phyloP scores from a whole-genome alignment of 1,284 basidiomycete species.

The Nidula niveotomentosa region DNA sequence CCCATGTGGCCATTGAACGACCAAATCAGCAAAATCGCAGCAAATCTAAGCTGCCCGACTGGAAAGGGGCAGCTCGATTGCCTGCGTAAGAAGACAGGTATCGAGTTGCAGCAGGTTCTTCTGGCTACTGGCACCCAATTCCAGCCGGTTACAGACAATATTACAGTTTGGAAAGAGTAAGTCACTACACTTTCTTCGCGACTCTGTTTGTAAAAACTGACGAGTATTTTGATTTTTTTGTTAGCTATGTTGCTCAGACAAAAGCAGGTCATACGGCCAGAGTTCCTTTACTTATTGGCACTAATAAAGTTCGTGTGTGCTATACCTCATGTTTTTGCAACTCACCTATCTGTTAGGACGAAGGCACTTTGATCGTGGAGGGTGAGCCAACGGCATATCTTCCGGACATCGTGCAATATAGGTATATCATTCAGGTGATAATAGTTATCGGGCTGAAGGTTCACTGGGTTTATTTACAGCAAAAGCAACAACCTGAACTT shows the following conservation, averaged over 20 bases:
- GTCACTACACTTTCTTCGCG: constrained; percentile 6
- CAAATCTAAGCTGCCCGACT: constrained; percentile 33
- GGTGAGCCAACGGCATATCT: constrained; percentile 41
- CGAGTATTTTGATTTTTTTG: not conserved
- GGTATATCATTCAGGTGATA: too few species aligned
- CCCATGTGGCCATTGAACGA: constrained; percentile 40
- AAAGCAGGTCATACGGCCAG: constrained; percentile 32
- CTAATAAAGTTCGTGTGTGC: constrained; percentile 28
- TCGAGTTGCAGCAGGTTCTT: constrained; percentile 27
- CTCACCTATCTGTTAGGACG: constrained; percentile 25
- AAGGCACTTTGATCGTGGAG: constrained; percentile 41
- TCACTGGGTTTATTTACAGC: constrained; percentile 15
- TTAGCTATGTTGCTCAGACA: constrained; percentile 33
- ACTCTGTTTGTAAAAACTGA: not conserved
- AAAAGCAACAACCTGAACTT: constrained; percentile 43
- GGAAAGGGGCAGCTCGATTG: constrained; percentile 34
- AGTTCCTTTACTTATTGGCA: constrained; percentile 39
- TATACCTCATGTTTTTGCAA: not conserved
- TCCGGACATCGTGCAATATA: constrained; percentile 31
- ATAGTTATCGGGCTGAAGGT: not conserved
- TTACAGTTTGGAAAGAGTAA: constrained; percentile 40
- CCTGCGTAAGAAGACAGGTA: constrained; percentile 31
- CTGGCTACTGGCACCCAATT: constrained; percentile 36
- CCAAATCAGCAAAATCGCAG: constrained; percentile 32
- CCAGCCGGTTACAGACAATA: constrained; percentile 42